Evolutionary conservation across 305 asterid genomes (phyloP).

Genomic region (Fraxinus xanthoxyloides): DNA sequence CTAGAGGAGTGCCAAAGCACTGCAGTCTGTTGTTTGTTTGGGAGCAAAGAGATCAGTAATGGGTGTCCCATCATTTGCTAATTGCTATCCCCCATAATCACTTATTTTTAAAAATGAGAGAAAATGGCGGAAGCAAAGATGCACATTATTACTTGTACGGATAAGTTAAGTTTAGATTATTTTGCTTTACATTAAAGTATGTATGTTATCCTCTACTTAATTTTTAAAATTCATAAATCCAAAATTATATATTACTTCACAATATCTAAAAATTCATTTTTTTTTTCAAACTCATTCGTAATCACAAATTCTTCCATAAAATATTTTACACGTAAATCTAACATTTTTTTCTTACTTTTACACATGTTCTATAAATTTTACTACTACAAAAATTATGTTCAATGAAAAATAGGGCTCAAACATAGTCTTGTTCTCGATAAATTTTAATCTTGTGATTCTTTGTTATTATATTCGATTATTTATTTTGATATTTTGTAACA

Average conservation of each 20-base stretch:
- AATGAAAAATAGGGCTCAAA: too few species aligned
- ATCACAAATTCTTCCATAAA: too few species aligned
- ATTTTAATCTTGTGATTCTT: too few species aligned
- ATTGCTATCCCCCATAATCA: neutral
- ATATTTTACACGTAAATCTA: too few species aligned
- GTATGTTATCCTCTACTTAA: conserved; percentile 3
- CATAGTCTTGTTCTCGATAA: neutral
- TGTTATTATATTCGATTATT: too few species aligned
- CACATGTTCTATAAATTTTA: too few species aligned
- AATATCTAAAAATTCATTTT: too few species aligned
- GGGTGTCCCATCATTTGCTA: conserved; percentile 20
- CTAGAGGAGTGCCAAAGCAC: neutral
- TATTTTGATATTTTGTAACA: too few species aligned
- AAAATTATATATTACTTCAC: neutral
- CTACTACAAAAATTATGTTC: too few species aligned
- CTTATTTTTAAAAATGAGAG: conserved; percentile 13
- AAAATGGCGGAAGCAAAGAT: conserved; percentile 21
- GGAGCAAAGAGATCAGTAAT: neutral
- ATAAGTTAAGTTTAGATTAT: neutral
- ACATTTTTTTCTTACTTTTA: too few species aligned
- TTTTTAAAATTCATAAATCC: neutral
- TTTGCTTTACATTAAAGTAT: conserved; percentile 1
- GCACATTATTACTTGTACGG: conserved; percentile 38
- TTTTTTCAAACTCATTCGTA: too few species aligned
- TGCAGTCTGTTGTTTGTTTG: neutral